Evolutionary conservation across 2,329 filamentous ascomycete species (phyloP).

Genomic region (Neoarthrinium moseri): DNA sequence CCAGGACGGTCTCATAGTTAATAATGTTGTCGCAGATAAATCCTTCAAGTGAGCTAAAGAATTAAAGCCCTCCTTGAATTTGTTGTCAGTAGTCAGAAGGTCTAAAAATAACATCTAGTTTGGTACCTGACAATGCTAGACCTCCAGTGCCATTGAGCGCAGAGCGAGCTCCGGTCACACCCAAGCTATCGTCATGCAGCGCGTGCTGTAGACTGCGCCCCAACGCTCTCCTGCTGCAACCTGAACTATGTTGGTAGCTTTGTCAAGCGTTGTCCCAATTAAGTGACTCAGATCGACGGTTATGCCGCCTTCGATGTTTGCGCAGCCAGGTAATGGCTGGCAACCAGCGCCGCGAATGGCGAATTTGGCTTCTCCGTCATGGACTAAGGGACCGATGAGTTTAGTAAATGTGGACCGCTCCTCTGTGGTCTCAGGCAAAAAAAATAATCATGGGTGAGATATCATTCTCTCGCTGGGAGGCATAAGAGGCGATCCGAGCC

Average conservation of each 20-base stretch:
- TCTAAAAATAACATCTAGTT: background rate
- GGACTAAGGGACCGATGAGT: too few species aligned
- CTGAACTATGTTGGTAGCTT: conserved; percentile 3
- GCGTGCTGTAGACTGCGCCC: conserved; percentile 9
- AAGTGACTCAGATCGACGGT: conserved; percentile 11
- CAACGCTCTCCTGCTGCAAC: conserved; percentile 12
- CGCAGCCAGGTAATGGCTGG: conserved; percentile 10
- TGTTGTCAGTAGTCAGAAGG: background rate
- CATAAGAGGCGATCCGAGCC: too few species aligned
- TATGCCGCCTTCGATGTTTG: conserved; percentile 13
- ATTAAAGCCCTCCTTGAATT: conserved; percentile 1
- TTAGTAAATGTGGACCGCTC: too few species aligned
- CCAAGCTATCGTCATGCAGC: conserved; percentile 3
- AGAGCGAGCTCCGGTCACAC: background rate
- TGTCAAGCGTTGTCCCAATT: background rate
- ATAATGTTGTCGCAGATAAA: conserved; percentile 8
- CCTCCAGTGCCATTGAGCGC: conserved; percentile 2
- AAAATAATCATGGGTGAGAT: too few species aligned
- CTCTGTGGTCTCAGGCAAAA: too few species aligned
- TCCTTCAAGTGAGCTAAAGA: conserved; percentile 4
- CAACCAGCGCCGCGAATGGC: conserved; percentile 14
- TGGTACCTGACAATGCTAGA: conserved; percentile 2
- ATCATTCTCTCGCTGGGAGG: too few species aligned
- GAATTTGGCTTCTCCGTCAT: conserved; percentile 4
- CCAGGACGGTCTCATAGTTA: conserved; percentile 8